Percentiles rank a stretch among this genome's conserved stretches.
These are phyloP conservation scores for Ballota nigra DNA, from an alignment of 257 asterid species.

Conservation along the genomic window DNA sequence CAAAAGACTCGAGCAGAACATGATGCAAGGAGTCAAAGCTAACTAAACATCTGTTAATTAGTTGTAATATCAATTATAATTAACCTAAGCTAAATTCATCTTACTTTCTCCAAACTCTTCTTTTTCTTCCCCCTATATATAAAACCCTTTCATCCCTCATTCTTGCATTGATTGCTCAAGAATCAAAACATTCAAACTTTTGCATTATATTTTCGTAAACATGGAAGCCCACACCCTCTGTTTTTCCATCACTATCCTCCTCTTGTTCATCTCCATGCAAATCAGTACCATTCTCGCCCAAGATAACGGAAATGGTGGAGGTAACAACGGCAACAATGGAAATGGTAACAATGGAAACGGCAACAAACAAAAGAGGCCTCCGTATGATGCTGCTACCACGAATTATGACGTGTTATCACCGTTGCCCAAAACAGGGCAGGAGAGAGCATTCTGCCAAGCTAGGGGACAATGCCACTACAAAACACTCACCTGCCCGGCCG, in stretches of 20 bases:
- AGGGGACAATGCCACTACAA: slow-evolving; percentile 39
- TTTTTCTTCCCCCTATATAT: not conserved
- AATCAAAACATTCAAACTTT: not conserved
- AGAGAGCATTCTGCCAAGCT: slow-evolving; percentile 44
- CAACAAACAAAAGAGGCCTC: slow-evolving; percentile 12
- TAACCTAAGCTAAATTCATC: slow-evolving; percentile 17
- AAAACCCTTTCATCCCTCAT: slow-evolving; percentile 3
- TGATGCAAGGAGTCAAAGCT: not conserved
- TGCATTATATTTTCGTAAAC: not conserved
- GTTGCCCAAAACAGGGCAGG: slow-evolving; percentile 42
- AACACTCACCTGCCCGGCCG: slow-evolving; percentile 51
- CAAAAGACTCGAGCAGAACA: slow-evolving; percentile 21
- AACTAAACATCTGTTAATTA: slow-evolving; percentile 2
- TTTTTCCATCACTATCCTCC: slow-evolving; percentile 28
- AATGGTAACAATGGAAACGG: not conserved
- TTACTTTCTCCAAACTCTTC: slow-evolving; percentile 36
- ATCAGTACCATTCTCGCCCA: slow-evolving; percentile 39
- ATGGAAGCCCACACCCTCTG: slow-evolving; percentile 44
- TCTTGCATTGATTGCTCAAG: not conserved
- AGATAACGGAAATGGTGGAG: slow-evolving; percentile 8
- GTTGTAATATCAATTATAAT: not conserved
- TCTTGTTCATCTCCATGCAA: slow-evolving; percentile 42
- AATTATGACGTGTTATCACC: slow-evolving; percentile 34
- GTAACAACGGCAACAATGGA: slow-evolving; percentile 20
- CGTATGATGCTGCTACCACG: slow-evolving; percentile 39